A percentile compares a stretch with the other conserved stretches of the same genome.
phyloP scores from a whole-genome alignment of 306 rosid genomes.

The Sechiopsis laciniata region DNA sequence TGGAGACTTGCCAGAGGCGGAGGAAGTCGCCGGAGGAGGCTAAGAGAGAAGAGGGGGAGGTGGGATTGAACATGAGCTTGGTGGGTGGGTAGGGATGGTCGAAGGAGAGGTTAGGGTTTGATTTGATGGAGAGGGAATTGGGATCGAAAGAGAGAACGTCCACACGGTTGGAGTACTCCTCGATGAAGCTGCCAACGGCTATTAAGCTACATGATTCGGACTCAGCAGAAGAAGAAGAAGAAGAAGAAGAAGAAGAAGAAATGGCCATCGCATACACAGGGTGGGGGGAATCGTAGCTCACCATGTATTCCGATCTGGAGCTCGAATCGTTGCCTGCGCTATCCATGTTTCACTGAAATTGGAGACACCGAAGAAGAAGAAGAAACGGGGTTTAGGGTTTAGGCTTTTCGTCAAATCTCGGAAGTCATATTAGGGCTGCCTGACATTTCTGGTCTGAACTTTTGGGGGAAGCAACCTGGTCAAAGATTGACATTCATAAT shows the following conservation, averaged over 20 bases:
- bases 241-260: conserved; percentile 25
- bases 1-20: conserved; percentile 89
- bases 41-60: conserved; percentile 49
- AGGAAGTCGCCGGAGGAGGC: conserved; percentile 97
- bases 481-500: background rate
- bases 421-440: background rate
- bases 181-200: conserved; percentile 87
- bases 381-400: no score
- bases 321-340: conserved; percentile 61
- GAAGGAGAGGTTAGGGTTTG: conserved; percentile 68
- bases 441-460: background rate
- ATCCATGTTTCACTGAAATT: conserved; percentile 35
- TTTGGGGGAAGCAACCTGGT: background rate
- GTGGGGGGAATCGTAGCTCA: conserved; percentile 64
- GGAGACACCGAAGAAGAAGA: background rate
- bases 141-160: conserved; percentile 81
- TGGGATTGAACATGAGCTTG: conserved; percentile 88
- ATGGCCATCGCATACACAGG: conserved; percentile 72
- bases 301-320: conserved; percentile 51
- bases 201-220: conserved; percentile 32
- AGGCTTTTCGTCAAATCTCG: background rate
- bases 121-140: conserved; percentile 40
- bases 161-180: conserved; percentile 70
- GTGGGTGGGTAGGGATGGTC: conserved; percentile 98
- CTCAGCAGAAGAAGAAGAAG: conserved; percentile 3